These are phyloP conservation scores for Aureobasidium sp. DNA, from an alignment of 2,329 filamentous ascomycete species.

Conservation along the genomic window DNA sequence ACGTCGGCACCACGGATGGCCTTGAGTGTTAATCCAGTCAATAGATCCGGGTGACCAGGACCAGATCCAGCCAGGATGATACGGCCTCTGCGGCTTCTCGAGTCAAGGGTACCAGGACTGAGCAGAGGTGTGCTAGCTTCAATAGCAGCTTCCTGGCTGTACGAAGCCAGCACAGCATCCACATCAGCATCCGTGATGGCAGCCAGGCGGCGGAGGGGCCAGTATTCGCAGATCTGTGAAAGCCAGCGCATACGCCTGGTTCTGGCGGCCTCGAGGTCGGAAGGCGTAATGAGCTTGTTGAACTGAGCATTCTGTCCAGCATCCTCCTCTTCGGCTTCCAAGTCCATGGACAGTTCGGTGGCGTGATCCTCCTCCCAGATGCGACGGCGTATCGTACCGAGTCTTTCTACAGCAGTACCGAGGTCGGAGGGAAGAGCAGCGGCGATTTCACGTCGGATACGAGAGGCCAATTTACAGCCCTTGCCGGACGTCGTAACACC, in stretches of 20 bases:
- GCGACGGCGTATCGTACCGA: conserved; percentile 65
- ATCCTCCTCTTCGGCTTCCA: conserved; percentile 45
- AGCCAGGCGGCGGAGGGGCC: conserved; percentile 79
- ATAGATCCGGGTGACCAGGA: conserved; percentile 83
- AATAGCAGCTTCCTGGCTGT: conserved; percentile 34
- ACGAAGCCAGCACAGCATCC: conserved; percentile 66
- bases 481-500: conserved; percentile 93
- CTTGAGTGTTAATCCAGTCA: conserved; percentile 75
- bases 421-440: conserved; percentile 68
- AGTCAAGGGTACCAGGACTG: conserved; percentile 26
- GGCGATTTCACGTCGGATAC: conserved; percentile 82
- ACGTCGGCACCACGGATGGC: conserved; percentile 69
- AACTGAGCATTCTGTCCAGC: conserved; percentile 72
- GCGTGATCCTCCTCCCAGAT: conserved; percentile 70
- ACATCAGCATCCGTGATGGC: conserved; percentile 74
- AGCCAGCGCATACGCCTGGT: conserved; percentile 86
- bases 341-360: conserved; percentile 38
- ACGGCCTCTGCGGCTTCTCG: conserved; percentile 47
- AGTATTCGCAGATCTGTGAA: conserved; percentile 95
- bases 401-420: conserved; percentile 66
- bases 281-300: conserved; percentile 71
- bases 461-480: conserved; percentile 86
- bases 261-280: conserved; percentile 66
- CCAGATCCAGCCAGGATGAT: conserved; percentile 89
- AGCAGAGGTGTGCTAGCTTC: conserved; percentile 26